Evolutionary conservation across 2,329 filamentous ascomycete species (phyloP).

Genomic region (Tolypocladium paradoxum): DNA sequence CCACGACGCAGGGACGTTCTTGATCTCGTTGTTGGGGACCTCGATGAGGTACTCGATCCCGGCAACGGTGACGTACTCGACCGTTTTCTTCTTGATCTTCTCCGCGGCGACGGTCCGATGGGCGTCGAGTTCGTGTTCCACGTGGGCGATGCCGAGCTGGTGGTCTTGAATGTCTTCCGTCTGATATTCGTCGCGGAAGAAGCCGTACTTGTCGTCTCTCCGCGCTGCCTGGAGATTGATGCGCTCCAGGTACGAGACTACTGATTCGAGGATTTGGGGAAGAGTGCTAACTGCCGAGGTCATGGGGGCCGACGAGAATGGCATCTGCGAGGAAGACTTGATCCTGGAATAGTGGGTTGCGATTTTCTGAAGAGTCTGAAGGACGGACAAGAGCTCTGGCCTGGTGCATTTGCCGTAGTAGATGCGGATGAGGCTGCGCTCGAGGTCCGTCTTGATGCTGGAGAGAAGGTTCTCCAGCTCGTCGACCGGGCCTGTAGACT

Average conservation of each 20-base stretch:
- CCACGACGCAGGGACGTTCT: constrained; percentile 88
- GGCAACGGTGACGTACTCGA: constrained; percentile 72
- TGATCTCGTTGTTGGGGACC: constrained; percentile 71
- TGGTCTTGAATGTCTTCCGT: constrained; percentile 82
- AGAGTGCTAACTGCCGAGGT: constrained; percentile 62
- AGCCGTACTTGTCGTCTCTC: constrained; percentile 83
- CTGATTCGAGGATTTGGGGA: constrained; percentile 62
- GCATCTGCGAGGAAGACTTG: constrained; percentile 52
- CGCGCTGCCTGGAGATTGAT: constrained; percentile 79
- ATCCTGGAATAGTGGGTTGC: constrained; percentile 64
- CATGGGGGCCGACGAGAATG: constrained; percentile 62
- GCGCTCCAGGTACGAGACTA: constrained; percentile 67
- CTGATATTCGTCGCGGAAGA: constrained; percentile 81
- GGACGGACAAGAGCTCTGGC: constrained; percentile 71
- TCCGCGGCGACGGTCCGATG: constrained; percentile 63
- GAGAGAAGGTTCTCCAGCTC: constrained; percentile 62
- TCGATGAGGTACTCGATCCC: constrained; percentile 95
- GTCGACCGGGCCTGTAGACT: constrained; percentile 57
- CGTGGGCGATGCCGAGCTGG: constrained; percentile 81
- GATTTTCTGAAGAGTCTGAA: constrained; percentile 78
- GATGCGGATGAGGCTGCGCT: constrained; percentile 86
- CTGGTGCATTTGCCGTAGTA: constrained; percentile 95
- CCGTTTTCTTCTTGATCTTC: constrained; percentile 58
- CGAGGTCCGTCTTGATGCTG: constrained; percentile 69
- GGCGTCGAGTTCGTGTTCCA: constrained; percentile 77